phyloP scores from a whole-genome alignment of 2,329 filamentous ascomycete genomes.

The Trichocomaceae sp. region DNA sequence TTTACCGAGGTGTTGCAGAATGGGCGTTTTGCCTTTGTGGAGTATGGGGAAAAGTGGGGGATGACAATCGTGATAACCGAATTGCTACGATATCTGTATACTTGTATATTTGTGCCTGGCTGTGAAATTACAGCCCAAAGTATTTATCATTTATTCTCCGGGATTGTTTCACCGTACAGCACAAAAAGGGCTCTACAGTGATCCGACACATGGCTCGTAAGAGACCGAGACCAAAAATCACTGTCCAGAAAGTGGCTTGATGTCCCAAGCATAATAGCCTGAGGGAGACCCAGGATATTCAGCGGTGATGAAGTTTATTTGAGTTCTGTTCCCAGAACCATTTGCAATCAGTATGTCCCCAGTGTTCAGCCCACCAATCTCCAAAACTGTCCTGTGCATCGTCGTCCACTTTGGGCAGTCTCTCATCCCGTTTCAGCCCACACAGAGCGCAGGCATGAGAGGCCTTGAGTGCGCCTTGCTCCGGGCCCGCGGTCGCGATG shows the following conservation, averaged over 20 bases:
- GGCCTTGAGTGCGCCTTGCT: constrained; percentile 64
- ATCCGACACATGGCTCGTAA: background rate
- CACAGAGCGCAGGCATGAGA: constrained; percentile 75
- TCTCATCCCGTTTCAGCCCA: constrained; percentile 80
- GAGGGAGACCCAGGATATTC: constrained; percentile 10
- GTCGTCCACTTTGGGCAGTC: constrained; percentile 67
- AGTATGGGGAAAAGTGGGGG: constrained; percentile 1
- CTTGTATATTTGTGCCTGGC: no score
- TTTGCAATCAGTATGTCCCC: constrained; percentile 71
- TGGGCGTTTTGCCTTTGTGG: background rate
- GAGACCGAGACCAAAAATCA: background rate
- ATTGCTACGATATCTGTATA: background rate
- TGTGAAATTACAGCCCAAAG: background rate
- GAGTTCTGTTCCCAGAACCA: constrained; percentile 82
- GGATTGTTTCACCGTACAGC: background rate
- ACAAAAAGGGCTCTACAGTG: background rate
- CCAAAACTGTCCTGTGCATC: constrained; percentile 84
- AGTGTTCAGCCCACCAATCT: constrained; percentile 93
- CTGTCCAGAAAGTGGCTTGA: background rate
- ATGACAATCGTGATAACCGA: background rate
- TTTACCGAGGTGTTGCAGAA: background rate
- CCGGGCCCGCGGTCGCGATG: constrained; percentile 55
- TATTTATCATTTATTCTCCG: background rate
- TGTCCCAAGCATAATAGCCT: background rate
- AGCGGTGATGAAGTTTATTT: constrained; percentile 61